These are phyloP conservation scores for Amniculicola lignicola DNA, from an alignment of 495 filamentous ascomycete species.

Conservation along the genomic window DNA sequence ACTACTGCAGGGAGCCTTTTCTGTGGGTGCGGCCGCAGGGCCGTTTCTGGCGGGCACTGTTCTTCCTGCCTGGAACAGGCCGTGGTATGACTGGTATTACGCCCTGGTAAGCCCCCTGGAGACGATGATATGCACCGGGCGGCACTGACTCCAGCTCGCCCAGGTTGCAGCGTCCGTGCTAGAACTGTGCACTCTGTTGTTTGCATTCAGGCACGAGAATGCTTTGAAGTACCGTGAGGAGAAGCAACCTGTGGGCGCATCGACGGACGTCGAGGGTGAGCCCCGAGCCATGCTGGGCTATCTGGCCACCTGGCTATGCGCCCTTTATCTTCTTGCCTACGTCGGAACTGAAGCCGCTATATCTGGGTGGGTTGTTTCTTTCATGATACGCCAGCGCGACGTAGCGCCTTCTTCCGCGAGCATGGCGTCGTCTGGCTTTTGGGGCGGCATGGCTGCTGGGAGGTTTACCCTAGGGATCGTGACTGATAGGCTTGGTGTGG, in stretches of 20 bases:
- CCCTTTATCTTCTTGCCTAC: slow-evolving; percentile 18
- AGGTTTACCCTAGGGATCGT: slow-evolving; percentile 13
- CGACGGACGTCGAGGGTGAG: background rate
- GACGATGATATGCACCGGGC: background rate
- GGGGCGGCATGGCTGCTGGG: slow-evolving; percentile 21
- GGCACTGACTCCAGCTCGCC: background rate
- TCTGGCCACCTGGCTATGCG: background rate
- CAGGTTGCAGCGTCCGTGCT: slow-evolving; percentile 4
- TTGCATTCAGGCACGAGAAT: slow-evolving; percentile 14
- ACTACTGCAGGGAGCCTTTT: slow-evolving; percentile 20
- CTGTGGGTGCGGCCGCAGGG: slow-evolving; percentile 12
- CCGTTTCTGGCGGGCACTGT: slow-evolving; percentile 5
- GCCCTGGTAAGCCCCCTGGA: slow-evolving; percentile 5
- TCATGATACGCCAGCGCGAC: slow-evolving; percentile 9
- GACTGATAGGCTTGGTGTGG: slow-evolving; percentile 16
- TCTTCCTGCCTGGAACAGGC: background rate
- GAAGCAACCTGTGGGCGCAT: background rate
- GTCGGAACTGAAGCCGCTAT: slow-evolving; percentile 27
- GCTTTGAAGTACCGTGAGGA: slow-evolving; percentile 7
- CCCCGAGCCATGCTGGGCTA: slow-evolving; percentile 14
- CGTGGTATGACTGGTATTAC: slow-evolving; percentile 24
- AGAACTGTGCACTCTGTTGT: background rate
- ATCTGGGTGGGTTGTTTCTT: slow-evolving; percentile 24
- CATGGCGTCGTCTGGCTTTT: slow-evolving; percentile 16
- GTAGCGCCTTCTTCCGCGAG: slow-evolving; percentile 5